phyloP scores from a whole-genome alignment of 441 rosid species.

The Erodium texanum region DNA sequence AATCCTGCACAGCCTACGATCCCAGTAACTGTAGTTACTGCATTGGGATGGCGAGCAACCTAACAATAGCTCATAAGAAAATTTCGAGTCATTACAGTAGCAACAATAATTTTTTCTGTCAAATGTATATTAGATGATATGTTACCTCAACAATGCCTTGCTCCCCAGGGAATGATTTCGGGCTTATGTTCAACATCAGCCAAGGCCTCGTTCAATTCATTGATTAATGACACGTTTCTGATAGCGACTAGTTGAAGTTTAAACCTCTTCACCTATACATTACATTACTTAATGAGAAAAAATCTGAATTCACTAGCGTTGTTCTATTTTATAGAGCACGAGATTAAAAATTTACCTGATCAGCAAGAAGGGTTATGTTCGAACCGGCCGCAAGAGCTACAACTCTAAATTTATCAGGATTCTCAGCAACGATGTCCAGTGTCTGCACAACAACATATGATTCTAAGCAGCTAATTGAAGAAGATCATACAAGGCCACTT shows the following conservation, averaged over 20 bases:
- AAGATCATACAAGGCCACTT: too few relatives aligned
- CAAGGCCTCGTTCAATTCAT: constrained; percentile 76
- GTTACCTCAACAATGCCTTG: constrained; percentile 70
- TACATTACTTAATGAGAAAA: neutral
- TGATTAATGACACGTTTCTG: constrained; percentile 57
- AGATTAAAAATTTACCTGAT: constrained; percentile 44
- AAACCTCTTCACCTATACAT: constrained; percentile 62
- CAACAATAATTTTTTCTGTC: neutral
- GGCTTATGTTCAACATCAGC: constrained; percentile 65
- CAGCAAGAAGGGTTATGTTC: constrained; percentile 81
- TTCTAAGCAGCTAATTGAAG: constrained; percentile 10
- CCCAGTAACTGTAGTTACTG: constrained; percentile 78
- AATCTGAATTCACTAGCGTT: too few relatives aligned
- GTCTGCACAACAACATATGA: constrained; percentile 52
- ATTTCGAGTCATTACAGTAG: neutral
- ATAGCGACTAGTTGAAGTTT: constrained; percentile 78
- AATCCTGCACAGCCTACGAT: constrained; percentile 96
- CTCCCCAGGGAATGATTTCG: constrained; percentile 84
- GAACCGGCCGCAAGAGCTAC: constrained; percentile 97
- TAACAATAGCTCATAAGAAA: constrained; percentile 9
- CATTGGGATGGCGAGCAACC: constrained; percentile 93
- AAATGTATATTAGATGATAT: neutral
- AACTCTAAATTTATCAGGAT: constrained; percentile 74
- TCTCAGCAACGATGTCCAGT: constrained; percentile 76
- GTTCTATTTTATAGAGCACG: neutral